Conservation (phyloP, 2,329 filamentous ascomycete species). For the Plenodomus lindquistii region DNA sequence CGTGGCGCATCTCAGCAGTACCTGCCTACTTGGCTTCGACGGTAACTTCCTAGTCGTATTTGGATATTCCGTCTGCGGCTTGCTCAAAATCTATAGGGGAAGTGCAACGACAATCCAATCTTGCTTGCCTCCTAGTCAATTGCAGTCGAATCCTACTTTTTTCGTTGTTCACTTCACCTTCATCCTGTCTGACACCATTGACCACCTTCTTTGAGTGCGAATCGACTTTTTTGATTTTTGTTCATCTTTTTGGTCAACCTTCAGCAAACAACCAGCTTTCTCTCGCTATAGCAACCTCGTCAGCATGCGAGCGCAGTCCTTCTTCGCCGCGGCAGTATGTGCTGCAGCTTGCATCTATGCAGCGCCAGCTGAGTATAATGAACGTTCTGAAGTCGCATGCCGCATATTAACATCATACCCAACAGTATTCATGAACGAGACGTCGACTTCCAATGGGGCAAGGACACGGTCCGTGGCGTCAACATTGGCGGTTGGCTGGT, state of each 20-base stretch:
- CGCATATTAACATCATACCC: background rate
- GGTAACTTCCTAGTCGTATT: background rate
- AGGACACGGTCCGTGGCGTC: conserved; percentile 45
- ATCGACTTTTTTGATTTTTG: background rate
- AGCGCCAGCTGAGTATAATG: background rate
- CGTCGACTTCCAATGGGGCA: conserved; percentile 48
- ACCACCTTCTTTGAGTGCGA: background rate
- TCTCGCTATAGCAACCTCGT: background rate
- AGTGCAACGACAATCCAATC: background rate
- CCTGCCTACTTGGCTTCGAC: background rate
- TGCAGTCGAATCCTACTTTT: background rate
- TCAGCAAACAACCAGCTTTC: background rate
- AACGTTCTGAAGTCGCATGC: background rate
- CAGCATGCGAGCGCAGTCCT: conserved; percentile 2
- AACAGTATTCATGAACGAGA: conserved; percentile 13
- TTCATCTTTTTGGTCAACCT: background rate
- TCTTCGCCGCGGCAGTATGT: background rate
- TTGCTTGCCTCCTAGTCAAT: background rate
- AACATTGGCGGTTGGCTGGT: conserved; percentile 44
- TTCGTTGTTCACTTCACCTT: background rate
- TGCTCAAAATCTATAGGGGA: background rate
- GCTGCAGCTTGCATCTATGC: background rate
- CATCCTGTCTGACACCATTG: background rate
- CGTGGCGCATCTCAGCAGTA: background rate
- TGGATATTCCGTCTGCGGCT: background rate